Evolutionary conservation across 495 filamentous ascomycete species (phyloP).

Genomic region (Lophiostoma macrostomum): DNA sequence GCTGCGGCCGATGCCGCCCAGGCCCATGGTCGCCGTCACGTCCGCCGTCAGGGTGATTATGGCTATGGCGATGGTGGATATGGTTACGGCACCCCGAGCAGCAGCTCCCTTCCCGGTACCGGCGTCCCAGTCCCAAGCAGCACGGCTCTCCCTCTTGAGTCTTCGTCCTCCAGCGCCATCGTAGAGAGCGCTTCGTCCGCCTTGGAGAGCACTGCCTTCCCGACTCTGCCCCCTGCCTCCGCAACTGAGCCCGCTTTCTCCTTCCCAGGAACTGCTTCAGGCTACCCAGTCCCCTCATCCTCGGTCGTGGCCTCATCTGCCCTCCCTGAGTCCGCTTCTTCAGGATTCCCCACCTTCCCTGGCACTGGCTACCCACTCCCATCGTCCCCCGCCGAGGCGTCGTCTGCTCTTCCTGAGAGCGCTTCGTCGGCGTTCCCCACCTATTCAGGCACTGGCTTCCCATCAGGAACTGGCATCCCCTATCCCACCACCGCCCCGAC

Average conservation of each 20-base stretch:
- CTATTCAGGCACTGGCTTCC: not conserved
- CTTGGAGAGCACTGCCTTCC: not conserved
- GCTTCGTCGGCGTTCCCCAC: no score
- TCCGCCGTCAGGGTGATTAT: constrained; percentile 8
- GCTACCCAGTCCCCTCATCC: no score
- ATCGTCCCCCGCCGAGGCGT: not conserved
- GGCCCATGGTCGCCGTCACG: constrained; percentile 14
- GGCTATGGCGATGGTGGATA: constrained; percentile 19
- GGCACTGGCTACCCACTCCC: no score
- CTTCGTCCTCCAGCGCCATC: not conserved
- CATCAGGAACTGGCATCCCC: not conserved
- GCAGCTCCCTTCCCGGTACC: not conserved
- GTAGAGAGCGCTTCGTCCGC: not conserved
- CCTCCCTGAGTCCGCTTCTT: not conserved
- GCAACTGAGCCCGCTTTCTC: not conserved
- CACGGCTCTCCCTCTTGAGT: not conserved
- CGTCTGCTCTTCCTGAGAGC: not conserved
- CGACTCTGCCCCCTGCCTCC: not conserved
- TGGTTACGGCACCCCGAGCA: constrained; percentile 1
- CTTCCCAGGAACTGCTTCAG: no score
- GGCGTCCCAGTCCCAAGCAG: no score
- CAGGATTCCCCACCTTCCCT: constrained; percentile 2
- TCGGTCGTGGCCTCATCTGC: no score
- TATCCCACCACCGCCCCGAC: not conserved
- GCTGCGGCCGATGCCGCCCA: constrained; percentile 20